A percentile compares a stretch with the other conserved stretches of the same genome.
Conservation (phyloP, 2,329 filamentous ascomycete species). For the Ophiostoma fasciatum region DNA sequence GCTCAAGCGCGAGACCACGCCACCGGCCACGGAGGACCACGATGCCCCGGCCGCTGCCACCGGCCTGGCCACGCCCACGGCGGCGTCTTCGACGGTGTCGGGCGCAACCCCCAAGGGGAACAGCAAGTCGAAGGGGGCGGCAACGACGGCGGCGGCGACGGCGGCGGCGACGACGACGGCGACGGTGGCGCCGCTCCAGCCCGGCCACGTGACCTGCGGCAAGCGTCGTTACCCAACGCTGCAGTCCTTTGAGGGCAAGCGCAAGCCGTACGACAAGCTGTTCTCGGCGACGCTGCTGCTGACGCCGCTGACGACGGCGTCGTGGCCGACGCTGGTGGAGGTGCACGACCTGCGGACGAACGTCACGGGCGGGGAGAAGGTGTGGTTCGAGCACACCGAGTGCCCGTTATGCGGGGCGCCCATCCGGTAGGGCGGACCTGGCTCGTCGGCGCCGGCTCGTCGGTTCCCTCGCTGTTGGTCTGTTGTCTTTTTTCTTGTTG, state of each 20-base stretch:
- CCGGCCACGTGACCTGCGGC: slow-evolving; percentile 15
- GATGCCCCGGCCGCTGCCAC: not conserved
- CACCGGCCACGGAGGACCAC: no score
- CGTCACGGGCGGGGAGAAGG: slow-evolving; percentile 32
- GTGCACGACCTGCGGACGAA: slow-evolving; percentile 35
- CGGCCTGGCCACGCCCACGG: slow-evolving; percentile 1
- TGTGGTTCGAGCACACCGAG: slow-evolving; percentile 35
- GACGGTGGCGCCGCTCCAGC: not conserved
- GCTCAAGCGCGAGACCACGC: no score
- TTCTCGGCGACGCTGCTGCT: slow-evolving; percentile 36
- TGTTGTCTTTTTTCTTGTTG: no score
- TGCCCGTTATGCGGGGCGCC: slow-evolving; percentile 33
- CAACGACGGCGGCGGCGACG: slow-evolving; percentile 15
- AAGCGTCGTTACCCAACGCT: slow-evolving; percentile 17
- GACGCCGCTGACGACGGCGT: slow-evolving; percentile 24
- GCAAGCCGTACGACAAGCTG: slow-evolving; percentile 34
- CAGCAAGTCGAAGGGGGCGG: not conserved
- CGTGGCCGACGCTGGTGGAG: slow-evolving; percentile 30
- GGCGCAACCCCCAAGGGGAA: not conserved
- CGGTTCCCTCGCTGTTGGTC: no score
- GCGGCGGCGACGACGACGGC: slow-evolving; percentile 8
- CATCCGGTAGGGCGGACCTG: slow-evolving; percentile 7
- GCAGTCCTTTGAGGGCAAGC: slow-evolving; percentile 15
- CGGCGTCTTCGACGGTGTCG: no score
- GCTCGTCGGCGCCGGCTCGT: no score